Conservation (phyloP, 129 eudicot genomes). For the Solidago caesia region DNA sequence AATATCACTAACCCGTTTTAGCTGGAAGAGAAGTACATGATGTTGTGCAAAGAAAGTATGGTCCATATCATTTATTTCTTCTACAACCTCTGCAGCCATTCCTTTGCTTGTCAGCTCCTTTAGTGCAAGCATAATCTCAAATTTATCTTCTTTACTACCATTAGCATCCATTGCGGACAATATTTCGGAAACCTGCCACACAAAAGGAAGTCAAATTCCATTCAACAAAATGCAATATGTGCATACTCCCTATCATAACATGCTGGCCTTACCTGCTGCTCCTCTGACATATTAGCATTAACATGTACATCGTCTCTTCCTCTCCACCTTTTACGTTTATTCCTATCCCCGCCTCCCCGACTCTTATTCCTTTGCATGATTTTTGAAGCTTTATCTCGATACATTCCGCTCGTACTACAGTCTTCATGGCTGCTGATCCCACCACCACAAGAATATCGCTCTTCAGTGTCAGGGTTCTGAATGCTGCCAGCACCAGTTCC, state of each 20-base stretch:
- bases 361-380: constrained; percentile 52
- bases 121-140: constrained; percentile 70
- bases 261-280: constrained; percentile 29
- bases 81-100: constrained; percentile 96
- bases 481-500: constrained; percentile 42
- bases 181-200: constrained; percentile 47
- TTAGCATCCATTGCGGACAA: constrained; percentile 32
- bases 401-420: constrained; percentile 85
- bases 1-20: constrained; percentile 65
- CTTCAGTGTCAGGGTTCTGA: constrained; percentile 49
- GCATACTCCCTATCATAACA: neutral
- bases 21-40: constrained; percentile 72
- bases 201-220: constrained; percentile 8
- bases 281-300: constrained; percentile 37
- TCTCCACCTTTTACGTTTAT: constrained; percentile 94
- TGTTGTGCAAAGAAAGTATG: constrained; percentile 63
- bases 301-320: constrained; percentile 63
- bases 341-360: constrained; percentile 53
- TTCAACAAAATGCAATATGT: constrained; percentile 5
- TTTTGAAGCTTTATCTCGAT: constrained; percentile 46
- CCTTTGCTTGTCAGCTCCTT: constrained; percentile 87
- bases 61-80: constrained; percentile 74
- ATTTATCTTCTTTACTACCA: constrained; percentile 50
- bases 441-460: constrained; percentile 49
- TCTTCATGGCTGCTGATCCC: constrained; percentile 51